phyloP scores from a whole-genome alignment of 176 grass and related monocot species.

The Avena atlantica region DNA sequence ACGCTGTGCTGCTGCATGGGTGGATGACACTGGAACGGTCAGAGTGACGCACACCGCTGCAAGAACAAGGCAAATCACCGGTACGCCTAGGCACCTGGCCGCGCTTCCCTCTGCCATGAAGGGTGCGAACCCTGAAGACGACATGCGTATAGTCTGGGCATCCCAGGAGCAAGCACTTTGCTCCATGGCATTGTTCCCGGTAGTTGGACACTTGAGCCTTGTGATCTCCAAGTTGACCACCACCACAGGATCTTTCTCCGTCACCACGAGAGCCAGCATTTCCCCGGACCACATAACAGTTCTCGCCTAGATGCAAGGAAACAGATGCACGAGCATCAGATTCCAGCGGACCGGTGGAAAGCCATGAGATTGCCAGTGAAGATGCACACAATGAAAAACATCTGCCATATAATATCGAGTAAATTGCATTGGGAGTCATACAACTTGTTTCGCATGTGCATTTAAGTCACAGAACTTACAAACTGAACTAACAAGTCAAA shows the following conservation, averaged over 20 bases:
- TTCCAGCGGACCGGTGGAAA: neutral
- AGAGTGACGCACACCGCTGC: too few species aligned
- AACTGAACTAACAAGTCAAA: too few species aligned
- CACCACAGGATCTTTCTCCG: neutral
- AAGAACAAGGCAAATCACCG: neutral
- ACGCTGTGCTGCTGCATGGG: neutral
- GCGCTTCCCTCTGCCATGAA: too few species aligned
- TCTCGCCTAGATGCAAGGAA: neutral
- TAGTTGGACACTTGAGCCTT: neutral
- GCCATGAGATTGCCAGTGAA: neutral
- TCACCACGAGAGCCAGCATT: neutral
- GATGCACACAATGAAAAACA: neutral
- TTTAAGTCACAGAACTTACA: too few species aligned
- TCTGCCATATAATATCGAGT: neutral
- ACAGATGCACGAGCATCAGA: constrained; percentile 17
- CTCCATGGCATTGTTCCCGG: neutral
- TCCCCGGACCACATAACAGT: neutral
- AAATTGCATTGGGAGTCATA: too few species aligned
- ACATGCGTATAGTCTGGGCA: too few species aligned
- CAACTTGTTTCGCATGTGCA: too few species aligned
- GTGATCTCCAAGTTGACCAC: neutral
- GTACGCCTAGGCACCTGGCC: neutral
- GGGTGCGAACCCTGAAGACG: too few species aligned
- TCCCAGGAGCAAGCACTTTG: neutral
- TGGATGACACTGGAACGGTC: neutral